A percentile compares a stretch with the other conserved stretches of the same genome.
Evolutionary conservation across 2,329 filamentous ascomycete species (phyloP).

Genomic region (Magnaporthales sp.): DNA sequence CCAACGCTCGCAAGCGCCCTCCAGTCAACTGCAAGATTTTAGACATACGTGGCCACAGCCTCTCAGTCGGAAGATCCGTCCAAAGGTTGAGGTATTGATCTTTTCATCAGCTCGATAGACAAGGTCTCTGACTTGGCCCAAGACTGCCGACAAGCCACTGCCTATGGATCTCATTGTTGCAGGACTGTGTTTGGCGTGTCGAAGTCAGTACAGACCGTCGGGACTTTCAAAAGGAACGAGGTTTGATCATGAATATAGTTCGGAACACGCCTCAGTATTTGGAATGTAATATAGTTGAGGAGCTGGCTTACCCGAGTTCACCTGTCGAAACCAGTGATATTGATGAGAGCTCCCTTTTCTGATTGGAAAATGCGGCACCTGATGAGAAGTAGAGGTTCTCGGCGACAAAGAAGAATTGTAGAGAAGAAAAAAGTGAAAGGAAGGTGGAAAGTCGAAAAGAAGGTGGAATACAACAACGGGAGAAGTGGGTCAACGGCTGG

Average conservation of each 20-base stretch:
- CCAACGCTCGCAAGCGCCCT: neutral
- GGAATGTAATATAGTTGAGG: neutral
- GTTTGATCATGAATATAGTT: neutral
- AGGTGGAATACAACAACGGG: neutral
- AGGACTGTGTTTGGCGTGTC: neutral
- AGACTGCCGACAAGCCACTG: neutral
- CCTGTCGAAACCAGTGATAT: neutral
- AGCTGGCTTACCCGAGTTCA: neutral
- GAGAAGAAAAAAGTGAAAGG: neutral
- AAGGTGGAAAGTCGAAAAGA: neutral
- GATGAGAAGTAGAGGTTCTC: neutral
- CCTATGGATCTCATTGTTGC: neutral
- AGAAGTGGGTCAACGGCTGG: neutral
- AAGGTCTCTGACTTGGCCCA: neutral
- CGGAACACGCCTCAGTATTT: neutral
- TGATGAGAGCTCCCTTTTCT: neutral
- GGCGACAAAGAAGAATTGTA: neutral
- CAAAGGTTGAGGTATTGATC: constrained; percentile 36
- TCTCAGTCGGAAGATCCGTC: constrained; percentile 56
- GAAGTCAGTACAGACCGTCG: neutral
- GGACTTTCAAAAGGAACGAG: neutral
- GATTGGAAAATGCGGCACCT: neutral
- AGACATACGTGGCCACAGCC: constrained; percentile 57
- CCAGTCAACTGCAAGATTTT: neutral
- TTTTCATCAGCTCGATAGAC: constrained; percentile 1